Conservation (phyloP, 352 stramenopile species). For the Phytophthora capsici region DNA sequence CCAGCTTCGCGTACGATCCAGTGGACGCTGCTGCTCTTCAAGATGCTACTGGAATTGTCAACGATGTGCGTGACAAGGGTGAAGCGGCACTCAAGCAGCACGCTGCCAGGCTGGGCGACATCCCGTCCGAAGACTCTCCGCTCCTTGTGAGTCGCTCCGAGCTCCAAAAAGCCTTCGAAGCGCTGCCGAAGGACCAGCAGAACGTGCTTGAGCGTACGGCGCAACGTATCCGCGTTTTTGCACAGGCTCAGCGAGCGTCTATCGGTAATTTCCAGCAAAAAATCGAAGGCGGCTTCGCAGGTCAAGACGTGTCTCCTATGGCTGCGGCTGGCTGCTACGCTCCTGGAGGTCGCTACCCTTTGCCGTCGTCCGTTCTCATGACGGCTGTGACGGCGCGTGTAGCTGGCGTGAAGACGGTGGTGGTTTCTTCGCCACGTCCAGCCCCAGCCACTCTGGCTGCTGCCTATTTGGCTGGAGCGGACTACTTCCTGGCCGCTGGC, state of each 20-base stretch:
- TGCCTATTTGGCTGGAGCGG: slow-evolving; percentile 93
- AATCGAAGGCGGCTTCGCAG: slow-evolving; percentile 96
- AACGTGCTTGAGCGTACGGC: slow-evolving; percentile 89
- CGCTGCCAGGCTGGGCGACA: slow-evolving; percentile 71
- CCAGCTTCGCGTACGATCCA: slow-evolving; percentile 82
- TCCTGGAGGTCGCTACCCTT: slow-evolving; percentile 96
- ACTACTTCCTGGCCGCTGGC: slow-evolving; percentile 85
- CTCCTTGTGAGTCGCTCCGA: slow-evolving; percentile 65
- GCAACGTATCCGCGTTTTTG: slow-evolving; percentile 92
- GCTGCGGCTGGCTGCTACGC: slow-evolving; percentile 96
- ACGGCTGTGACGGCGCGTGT: slow-evolving; percentile 95
- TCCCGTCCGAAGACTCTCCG: slow-evolving; percentile 44
- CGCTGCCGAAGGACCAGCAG: slow-evolving; percentile 73
- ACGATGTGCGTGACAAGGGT: slow-evolving; percentile 64
- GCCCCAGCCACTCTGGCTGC: slow-evolving; percentile 94
- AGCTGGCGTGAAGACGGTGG: slow-evolving; percentile 93
- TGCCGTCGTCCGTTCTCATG: slow-evolving; percentile 98
- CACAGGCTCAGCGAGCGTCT: slow-evolving; percentile 91
- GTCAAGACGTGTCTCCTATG: slow-evolving; percentile 91
- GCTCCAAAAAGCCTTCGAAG: slow-evolving; percentile 88
- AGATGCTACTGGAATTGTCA: slow-evolving; percentile 72
- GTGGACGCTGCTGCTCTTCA: slow-evolving; percentile 68
- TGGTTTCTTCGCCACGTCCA: slow-evolving; percentile 95
- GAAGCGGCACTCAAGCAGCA: slow-evolving; percentile 57
- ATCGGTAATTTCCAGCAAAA: slow-evolving; percentile 93